Evolutionary conservation across 176 grass and related monocot genomes (phyloP).

Genomic region (Neostapfia colusana): DNA sequence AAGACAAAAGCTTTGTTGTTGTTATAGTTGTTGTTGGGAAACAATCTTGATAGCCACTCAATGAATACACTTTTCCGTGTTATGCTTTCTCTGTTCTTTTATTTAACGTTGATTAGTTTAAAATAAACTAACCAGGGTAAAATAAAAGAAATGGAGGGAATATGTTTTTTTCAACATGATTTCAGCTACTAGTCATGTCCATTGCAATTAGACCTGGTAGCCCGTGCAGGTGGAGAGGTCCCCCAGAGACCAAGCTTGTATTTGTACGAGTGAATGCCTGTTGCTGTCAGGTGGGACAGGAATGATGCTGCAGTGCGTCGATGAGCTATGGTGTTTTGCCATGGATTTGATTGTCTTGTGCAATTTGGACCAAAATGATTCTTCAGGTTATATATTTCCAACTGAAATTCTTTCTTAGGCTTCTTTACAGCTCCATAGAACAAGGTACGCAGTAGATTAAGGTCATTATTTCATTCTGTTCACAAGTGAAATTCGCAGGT

Average conservation of each 20-base stretch:
- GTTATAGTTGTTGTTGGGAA: no score
- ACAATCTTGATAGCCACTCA: no score
- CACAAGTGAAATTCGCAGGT: background rate
- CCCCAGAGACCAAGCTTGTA: background rate
- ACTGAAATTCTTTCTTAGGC: background rate
- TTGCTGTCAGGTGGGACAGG: background rate
- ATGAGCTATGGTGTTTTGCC: background rate
- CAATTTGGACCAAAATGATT: background rate
- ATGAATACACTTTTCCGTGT: no score
- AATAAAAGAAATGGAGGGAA: no score
- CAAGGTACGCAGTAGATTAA: background rate
- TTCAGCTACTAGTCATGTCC: conserved; percentile 6
- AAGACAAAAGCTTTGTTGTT: no score
- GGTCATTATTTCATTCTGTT: background rate
- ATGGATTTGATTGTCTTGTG: background rate
- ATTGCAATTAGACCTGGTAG: conserved; percentile 3
- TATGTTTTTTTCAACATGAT: no score
- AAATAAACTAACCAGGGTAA: no score
- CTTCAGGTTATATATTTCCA: background rate
- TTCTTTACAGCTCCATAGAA: background rate
- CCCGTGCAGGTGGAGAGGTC: conserved; percentile 3
- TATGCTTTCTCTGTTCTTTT: no score
- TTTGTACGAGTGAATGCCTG: conserved; percentile 5
- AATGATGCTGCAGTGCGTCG: background rate
- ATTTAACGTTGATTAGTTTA: no score